Conservation (phyloP, 768 basidiomycete genomes). For the Psilocybe subaeruginosa region DNA sequence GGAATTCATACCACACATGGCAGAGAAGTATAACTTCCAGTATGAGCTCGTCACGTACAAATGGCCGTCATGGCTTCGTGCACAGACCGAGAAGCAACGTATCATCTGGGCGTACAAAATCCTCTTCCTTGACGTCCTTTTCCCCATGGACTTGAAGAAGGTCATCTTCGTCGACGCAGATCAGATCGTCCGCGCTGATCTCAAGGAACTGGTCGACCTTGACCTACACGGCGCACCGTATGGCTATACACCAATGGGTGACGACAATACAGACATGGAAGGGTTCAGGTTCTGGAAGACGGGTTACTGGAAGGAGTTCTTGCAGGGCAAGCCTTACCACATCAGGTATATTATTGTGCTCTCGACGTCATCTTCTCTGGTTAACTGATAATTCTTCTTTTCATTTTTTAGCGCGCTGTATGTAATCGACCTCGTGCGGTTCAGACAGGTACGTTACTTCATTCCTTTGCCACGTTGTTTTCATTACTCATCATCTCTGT, state of each 20-base stretch:
- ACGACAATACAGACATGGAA: conserved; percentile 94
- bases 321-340: conserved; percentile 87
- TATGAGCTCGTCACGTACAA: conserved; percentile 99
- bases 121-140: conserved; percentile 96
- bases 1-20: conserved; percentile 96
- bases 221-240: conserved; percentile 94
- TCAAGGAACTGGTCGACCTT: conserved; percentile 92
- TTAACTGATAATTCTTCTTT: conserved; percentile 7
- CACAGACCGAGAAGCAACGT: conserved; percentile 96
- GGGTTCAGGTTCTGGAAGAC: conserved; percentile 99
- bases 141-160: conserved; percentile 98
- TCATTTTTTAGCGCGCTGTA: conserved; percentile 76
- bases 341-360: conserved; percentile 67
- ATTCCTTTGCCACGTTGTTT: neutral
- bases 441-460: conserved; percentile 49
- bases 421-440: conserved; percentile 92
- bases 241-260: conserved; percentile 97
- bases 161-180: conserved; percentile 99
- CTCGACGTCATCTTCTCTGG: neutral
- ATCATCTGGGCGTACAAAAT: conserved; percentile 99
- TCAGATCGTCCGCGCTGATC: conserved; percentile 95
- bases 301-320: conserved; percentile 91
- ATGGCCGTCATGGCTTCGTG: conserved; percentile 98
- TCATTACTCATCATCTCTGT: conserved; percentile 6
- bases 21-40: conserved; percentile 89